Conservation (phyloP, 768 basidiomycete species). For the Tephrocybe sp. region DNA sequence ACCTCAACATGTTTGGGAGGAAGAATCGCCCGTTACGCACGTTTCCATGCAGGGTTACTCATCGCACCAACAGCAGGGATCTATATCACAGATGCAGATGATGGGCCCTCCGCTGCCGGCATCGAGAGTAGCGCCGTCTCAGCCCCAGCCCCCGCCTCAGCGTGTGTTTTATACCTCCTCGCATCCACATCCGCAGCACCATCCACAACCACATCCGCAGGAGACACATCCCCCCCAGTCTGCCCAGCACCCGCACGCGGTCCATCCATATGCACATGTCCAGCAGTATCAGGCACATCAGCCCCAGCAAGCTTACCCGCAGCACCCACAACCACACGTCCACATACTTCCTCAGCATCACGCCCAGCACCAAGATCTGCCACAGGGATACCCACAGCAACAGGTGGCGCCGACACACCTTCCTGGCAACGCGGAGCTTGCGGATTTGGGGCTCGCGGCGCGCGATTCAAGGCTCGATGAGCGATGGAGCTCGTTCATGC, state of each 20-base stretch:
- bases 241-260: background rate
- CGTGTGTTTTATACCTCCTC: background rate
- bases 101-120: background rate
- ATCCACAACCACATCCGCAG: constrained; percentile 16
- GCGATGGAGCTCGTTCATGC: constrained; percentile 64
- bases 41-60: background rate
- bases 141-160: constrained; percentile 3
- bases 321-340: constrained; percentile 16
- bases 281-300: constrained; percentile 1
- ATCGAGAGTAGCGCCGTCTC: background rate
- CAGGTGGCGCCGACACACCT: constrained; percentile 16
- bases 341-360: too few relatives aligned
- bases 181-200: too few relatives aligned
- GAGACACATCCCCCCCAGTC: constrained; percentile 17
- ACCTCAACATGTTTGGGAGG: constrained; percentile 2
- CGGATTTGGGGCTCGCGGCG: constrained; percentile 60
- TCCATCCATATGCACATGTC: background rate
- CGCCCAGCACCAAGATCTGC: background rate
- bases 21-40: background rate
- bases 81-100: constrained; percentile 1
- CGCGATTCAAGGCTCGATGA: constrained; percentile 55
- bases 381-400: constrained; percentile 4
- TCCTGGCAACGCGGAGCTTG: constrained; percentile 41
- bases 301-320: constrained; percentile 15
- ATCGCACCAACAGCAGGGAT: background rate